Percentiles rank a stretch among this genome's conserved stretches.
Evolutionary conservation across 148 eudicot genomes (phyloP).

Genomic region (Bassia scoparia): DNA sequence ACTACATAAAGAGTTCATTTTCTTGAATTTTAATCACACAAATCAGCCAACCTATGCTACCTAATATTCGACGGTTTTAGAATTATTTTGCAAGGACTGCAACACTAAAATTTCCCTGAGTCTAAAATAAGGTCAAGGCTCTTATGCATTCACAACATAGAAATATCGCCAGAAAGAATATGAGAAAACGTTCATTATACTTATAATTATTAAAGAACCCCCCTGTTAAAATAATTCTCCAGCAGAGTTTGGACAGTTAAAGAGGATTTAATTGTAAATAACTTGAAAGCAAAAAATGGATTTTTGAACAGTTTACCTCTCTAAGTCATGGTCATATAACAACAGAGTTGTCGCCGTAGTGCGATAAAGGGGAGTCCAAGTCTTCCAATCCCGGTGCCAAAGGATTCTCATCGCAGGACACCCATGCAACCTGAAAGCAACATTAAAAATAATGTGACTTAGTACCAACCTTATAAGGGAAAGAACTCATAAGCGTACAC

Average conservation of each 20-base stretch:
- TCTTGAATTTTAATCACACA: no score
- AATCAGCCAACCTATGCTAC: no score
- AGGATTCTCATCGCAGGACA: slow-evolving; percentile 87
- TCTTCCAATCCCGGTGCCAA: slow-evolving; percentile 92
- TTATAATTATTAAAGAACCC: no score
- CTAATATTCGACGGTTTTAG: no score
- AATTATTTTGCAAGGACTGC: no score
- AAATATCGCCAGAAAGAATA: no score
- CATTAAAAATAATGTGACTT: background rate
- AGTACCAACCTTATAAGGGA: background rate
- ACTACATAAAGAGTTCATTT: no score
- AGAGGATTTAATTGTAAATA: background rate
- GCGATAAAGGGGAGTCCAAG: slow-evolving; percentile 95
- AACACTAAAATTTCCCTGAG: no score
- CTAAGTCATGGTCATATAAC: slow-evolving; percentile 93
- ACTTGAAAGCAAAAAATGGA: background rate
- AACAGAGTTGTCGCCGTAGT: slow-evolving; percentile 97
- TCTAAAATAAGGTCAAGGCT: no score
- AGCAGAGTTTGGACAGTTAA: background rate
- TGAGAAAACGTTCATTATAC: no score
- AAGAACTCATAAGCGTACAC: background rate
- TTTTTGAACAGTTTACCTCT: slow-evolving; percentile 49
- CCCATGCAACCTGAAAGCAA: slow-evolving; percentile 90
- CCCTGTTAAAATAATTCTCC: no score
- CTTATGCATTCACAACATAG: no score